These are phyloP conservation scores for Phytophthora pini DNA, from an alignment of 352 stramenopile species.

Conservation along the genomic window DNA sequence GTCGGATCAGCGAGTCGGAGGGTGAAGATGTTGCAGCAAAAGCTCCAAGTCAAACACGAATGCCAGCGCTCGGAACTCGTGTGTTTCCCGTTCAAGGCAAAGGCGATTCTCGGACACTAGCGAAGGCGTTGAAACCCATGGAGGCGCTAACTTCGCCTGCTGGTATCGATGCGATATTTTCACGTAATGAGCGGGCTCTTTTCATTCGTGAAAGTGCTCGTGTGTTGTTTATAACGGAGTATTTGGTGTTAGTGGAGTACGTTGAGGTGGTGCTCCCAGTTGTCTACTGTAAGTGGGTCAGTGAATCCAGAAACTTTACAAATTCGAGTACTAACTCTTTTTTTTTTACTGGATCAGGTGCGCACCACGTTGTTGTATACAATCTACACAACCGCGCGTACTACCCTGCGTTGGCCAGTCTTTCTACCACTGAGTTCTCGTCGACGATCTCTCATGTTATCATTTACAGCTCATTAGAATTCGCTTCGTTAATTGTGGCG, in stretches of 20 bases:
- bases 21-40: not conserved
- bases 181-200: conserved; percentile 11
- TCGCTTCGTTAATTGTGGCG: conserved; percentile 14
- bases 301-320: too few species aligned
- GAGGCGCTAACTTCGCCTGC: not conserved
- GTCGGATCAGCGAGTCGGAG: not conserved
- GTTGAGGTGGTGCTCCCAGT: conserved; percentile 45
- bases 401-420: conserved; percentile 18
- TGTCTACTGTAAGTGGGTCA: conserved; percentile 34
- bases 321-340: not conserved
- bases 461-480: conserved; percentile 24
- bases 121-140: not conserved
- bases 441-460: conserved; percentile 13
- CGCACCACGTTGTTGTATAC: conserved; percentile 15
- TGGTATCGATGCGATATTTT: conserved; percentile 15
- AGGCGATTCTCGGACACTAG: not conserved
- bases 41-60: conserved; percentile 2
- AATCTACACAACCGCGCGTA: conserved; percentile 36
- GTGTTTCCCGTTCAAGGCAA: not conserved
- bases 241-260: conserved; percentile 49
- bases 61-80: conserved; percentile 4
- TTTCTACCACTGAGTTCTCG: conserved; percentile 4
- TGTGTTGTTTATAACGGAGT: conserved; percentile 48
- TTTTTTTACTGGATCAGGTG: conserved; percentile 5
- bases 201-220: conserved; percentile 36